Percentiles rank a stretch among this genome's conserved stretches.
phyloP scores from a whole-genome alignment of 805 yeast species.

The Yarrowia bubula region DNA sequence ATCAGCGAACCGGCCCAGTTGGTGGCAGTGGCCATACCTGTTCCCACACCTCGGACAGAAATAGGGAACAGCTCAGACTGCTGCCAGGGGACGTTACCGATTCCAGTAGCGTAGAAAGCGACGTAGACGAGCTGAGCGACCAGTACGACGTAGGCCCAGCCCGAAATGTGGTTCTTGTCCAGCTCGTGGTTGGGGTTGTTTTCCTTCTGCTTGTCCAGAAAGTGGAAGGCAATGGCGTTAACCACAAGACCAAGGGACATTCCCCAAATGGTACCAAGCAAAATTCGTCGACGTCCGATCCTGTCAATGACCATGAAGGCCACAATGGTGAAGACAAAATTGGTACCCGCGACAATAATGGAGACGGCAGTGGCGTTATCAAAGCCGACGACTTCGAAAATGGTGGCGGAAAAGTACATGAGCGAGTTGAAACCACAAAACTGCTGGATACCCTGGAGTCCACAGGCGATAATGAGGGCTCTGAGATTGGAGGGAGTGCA shows the following conservation, averaged over 20 bases:
- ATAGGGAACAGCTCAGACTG: slow-evolving; percentile 94
- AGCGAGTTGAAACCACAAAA: slow-evolving; percentile 95
- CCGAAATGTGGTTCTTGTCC: slow-evolving; percentile 49
- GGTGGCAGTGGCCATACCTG: slow-evolving; percentile 84
- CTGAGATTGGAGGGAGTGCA: slow-evolving; percentile 62
- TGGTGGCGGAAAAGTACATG: slow-evolving; percentile 92
- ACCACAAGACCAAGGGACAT: slow-evolving; percentile 75
- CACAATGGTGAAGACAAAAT: slow-evolving; percentile 79
- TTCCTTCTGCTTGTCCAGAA: slow-evolving; percentile 58
- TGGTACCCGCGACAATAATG: slow-evolving; percentile 88
- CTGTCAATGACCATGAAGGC: slow-evolving; percentile 85
- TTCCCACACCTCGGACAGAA: slow-evolving; percentile 87
- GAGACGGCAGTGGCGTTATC: slow-evolving; percentile 91
- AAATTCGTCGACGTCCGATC: slow-evolving; percentile 82
- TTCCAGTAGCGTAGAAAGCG: slow-evolving; percentile 89
- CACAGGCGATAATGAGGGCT: slow-evolving; percentile 87
- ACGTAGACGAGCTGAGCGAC: slow-evolving; percentile 83
- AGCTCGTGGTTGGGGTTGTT: slow-evolving; percentile 38
- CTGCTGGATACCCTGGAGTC: slow-evolving; percentile 93
- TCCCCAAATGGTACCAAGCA: slow-evolving; percentile 78
- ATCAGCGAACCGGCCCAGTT: slow-evolving; percentile 95
- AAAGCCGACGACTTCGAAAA: slow-evolving; percentile 89
- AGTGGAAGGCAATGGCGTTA: slow-evolving; percentile 91
- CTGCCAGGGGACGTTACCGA: slow-evolving; percentile 98
- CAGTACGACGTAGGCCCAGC: slow-evolving; percentile 88